phyloP scores from a whole-genome alignment of 768 basidiomycete genomes.

The Cystobasidium tubakii region DNA sequence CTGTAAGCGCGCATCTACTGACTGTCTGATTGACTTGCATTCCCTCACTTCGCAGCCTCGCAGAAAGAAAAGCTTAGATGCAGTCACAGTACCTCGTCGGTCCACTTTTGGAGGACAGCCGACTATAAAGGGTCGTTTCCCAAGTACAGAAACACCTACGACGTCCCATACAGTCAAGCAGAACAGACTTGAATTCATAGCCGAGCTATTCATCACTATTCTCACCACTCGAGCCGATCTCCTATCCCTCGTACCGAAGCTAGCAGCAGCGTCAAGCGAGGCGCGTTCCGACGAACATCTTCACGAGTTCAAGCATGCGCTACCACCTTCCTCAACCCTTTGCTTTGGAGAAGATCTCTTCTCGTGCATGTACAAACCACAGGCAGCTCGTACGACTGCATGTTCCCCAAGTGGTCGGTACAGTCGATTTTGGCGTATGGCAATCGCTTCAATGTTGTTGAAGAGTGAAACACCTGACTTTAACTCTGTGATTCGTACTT shows the following conservation, averaged over 20 bases:
- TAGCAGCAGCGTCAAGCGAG: not conserved
- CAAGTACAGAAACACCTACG: not conserved
- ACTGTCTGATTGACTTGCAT: too few species aligned
- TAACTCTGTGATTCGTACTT: not conserved
- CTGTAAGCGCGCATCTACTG: too few species aligned
- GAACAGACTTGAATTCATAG: not conserved
- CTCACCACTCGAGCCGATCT: not conserved
- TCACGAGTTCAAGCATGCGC: not conserved
- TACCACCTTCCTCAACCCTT: not conserved
- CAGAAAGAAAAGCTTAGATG: too few species aligned
- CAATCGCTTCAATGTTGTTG: not conserved
- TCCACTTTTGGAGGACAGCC: not conserved
- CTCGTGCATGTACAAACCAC: not conserved
- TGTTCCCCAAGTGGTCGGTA: not conserved
- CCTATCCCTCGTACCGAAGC: not conserved
- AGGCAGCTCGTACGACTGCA: not conserved
- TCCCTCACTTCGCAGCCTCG: too few species aligned
- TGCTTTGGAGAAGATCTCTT: not conserved
- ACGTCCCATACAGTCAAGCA: not conserved
- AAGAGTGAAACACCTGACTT: not conserved
- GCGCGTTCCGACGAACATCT: not conserved
- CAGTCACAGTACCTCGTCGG: not conserved
- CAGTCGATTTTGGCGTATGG: not conserved
- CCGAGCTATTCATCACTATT: not conserved
- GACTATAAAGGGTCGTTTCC: not conserved